Base-by-base conservation (phyloP, 2,329 filamentous ascomycete genomes). In the Cryphonectria parasitica region DNA sequence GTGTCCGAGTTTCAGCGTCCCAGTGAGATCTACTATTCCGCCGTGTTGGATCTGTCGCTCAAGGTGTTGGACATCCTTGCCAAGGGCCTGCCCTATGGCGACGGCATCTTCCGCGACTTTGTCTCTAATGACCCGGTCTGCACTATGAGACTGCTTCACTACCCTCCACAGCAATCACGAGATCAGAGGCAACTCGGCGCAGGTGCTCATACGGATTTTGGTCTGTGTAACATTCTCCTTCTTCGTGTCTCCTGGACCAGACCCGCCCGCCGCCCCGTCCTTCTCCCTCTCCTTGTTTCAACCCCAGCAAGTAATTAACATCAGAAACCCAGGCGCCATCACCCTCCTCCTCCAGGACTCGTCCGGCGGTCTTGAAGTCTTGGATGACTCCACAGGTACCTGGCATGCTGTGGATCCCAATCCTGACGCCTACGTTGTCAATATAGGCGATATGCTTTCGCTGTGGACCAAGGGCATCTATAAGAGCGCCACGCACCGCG, bases 151-250 rank as follows among this genome's bases (percentile, higher is more conserved):
- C 74, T 87, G 61, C 80, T 87, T 17, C 84, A 86, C 74, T 87
- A 87, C 73, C 84, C 84, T 1, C 80, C 83, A 0, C 81, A 81
- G 69, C 78, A 77, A 2, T 73, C 76, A 0, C 74, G 73, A 6
- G 76, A 80, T 39, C 76, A 77, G 64, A 77, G 76, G 58, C 76
- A 75, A 76, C 77, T 74, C 58, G 81, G 74, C 68, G 82, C 77
- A 1, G 85, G 86, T 0, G 85, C 84, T 3, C 87, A 88, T 73
- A 87, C 85, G 0, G 87, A 88, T 74, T 89, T 87, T 72, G 85
- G 86, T 75, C 64, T 10, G 71, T 72, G 52, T 43, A 43, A 3
- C 34, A 34, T 17, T 25, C 5, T 31, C 34, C 54, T 64, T 56
- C 64, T 31, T 10, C 1, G 19, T 49, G 10, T 41, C 34, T 31